Conservation (phyloP, 768 basidiomycete species). For the Russula dissimulans region DNA sequence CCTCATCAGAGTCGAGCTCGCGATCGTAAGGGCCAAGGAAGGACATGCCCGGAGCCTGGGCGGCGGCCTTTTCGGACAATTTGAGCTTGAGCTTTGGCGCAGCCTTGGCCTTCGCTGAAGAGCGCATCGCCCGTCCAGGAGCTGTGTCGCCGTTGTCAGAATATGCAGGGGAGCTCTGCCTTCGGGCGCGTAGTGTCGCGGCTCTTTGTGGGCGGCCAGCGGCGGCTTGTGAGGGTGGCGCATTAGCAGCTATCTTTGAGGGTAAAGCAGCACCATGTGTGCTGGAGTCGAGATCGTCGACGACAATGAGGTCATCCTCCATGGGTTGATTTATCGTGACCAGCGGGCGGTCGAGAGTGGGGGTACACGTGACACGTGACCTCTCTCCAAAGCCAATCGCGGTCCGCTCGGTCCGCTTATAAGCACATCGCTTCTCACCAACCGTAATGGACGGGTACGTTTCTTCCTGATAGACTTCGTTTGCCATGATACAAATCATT, state of each 20-base stretch:
- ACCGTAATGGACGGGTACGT: slow-evolving; percentile 9
- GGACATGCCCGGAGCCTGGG: slow-evolving; percentile 75
- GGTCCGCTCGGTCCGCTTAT: no score
- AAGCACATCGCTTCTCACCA: background rate
- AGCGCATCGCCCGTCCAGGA: slow-evolving; percentile 37
- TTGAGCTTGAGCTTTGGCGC: slow-evolving; percentile 80
- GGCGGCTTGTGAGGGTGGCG: slow-evolving; percentile 15
- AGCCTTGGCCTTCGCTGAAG: slow-evolving; percentile 33
- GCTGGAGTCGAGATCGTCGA: slow-evolving; percentile 44
- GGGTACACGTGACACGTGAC: slow-evolving; percentile 4
- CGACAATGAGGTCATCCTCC: slow-evolving; percentile 56
- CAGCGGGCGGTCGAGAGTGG: background rate
- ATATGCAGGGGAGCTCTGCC: slow-evolving; percentile 22
- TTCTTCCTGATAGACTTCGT: background rate
- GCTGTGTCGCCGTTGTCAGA: slow-evolving; percentile 26
- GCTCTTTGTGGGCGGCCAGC: slow-evolving; percentile 19
- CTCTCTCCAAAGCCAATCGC: background rate
- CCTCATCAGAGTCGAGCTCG: slow-evolving; percentile 91
- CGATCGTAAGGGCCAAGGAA: slow-evolving; percentile 89
- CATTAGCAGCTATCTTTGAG: slow-evolving; percentile 2
- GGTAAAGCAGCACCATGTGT: slow-evolving; percentile 30
- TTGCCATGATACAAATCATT: background rate
- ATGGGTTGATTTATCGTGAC: slow-evolving; percentile 21
- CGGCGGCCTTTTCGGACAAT: slow-evolving; percentile 72
- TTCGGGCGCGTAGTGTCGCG: slow-evolving; percentile 16